phyloP scores from a whole-genome alignment of 345 rosid species.

The Gossypium arboreum region DNA sequence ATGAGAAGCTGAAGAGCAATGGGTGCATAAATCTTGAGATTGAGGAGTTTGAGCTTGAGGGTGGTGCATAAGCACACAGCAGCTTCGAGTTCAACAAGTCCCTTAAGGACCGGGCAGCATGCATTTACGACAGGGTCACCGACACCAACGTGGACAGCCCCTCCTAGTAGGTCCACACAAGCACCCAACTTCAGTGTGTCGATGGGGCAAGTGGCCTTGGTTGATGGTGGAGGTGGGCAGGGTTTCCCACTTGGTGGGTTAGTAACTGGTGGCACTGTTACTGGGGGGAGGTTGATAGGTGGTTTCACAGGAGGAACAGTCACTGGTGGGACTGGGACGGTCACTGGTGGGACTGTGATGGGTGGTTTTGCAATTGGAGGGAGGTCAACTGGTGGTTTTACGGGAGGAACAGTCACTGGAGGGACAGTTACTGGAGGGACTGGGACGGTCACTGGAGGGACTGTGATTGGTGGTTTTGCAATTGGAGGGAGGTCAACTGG shows the following conservation, averaged over 20 bases:
- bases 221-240: slow-evolving; percentile 17
- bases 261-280: slow-evolving; percentile 32
- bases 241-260: slow-evolving; percentile 21
- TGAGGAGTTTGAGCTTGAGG: slow-evolving; percentile 75
- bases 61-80: slow-evolving; percentile 93
- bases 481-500: not conserved
- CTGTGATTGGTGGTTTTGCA: not conserved
- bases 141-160: slow-evolving; percentile 68
- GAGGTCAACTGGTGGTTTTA: not conserved
- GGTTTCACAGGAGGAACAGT: slow-evolving; percentile 8
- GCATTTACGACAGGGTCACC: slow-evolving; percentile 76
- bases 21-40: slow-evolving; percentile 77
- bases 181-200: slow-evolving; percentile 84
- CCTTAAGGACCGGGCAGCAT: slow-evolving; percentile 80
- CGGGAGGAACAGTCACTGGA: not conserved
- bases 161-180: slow-evolving; percentile 87
- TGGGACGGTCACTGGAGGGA: not conserved
- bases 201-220: slow-evolving; percentile 58
- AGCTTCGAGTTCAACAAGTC: slow-evolving; percentile 80
- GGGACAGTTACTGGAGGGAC: not conserved
- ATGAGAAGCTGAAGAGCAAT: slow-evolving; percentile 90
- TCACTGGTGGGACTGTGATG: not conserved
- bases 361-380: slow-evolving; percentile 20
- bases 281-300: slow-evolving; percentile 20
- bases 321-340: too few species aligned